phyloP scores from a whole-genome alignment of 768 basidiomycete genomes.

The Lentinula raphanica region DNA sequence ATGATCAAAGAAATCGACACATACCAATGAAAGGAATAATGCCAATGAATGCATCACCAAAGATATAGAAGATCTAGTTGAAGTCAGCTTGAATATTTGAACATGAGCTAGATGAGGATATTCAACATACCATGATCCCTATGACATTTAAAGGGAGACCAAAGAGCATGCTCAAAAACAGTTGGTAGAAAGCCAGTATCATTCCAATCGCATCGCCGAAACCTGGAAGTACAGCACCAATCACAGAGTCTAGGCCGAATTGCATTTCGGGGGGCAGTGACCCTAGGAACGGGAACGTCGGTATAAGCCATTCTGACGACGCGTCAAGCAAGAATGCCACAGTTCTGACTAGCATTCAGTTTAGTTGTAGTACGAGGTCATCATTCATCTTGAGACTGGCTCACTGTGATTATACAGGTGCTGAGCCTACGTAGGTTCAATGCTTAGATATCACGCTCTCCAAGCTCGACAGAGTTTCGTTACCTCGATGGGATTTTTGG shows the following conservation, averaged over 20 bases:
- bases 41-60: slow-evolving; percentile 9
- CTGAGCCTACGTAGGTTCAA: neutral
- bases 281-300: slow-evolving; percentile 7
- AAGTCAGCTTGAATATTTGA: neutral
- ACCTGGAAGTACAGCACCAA: slow-evolving; percentile 7
- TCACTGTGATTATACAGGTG: slow-evolving; percentile 1
- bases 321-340: slow-evolving; percentile 10
- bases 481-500: slow-evolving; percentile 3
- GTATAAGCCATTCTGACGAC: slow-evolving; percentile 13
- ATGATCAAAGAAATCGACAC: neutral
- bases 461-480: neutral
- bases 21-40: slow-evolving; percentile 7
- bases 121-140: slow-evolving; percentile 5
- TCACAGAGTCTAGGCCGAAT: slow-evolving; percentile 10
- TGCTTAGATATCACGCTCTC: neutral
- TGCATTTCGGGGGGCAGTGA: slow-evolving; percentile 10
- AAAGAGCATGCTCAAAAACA: slow-evolving; percentile 11
- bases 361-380: neutral
- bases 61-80: slow-evolving; percentile 1
- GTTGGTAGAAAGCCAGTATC: slow-evolving; percentile 8
- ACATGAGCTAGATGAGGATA: neutral
- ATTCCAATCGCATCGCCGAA: slow-evolving; percentile 7
- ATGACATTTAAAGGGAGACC: slow-evolving; percentile 5
- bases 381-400: neutral
- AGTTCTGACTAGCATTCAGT: slow-evolving; percentile 5